Evolutionary conservation across 2,329 filamentous ascomycete species (phyloP), one percentile per base, ranked within the genome.

Genomic region (Cytospora schulzeri): DNA sequence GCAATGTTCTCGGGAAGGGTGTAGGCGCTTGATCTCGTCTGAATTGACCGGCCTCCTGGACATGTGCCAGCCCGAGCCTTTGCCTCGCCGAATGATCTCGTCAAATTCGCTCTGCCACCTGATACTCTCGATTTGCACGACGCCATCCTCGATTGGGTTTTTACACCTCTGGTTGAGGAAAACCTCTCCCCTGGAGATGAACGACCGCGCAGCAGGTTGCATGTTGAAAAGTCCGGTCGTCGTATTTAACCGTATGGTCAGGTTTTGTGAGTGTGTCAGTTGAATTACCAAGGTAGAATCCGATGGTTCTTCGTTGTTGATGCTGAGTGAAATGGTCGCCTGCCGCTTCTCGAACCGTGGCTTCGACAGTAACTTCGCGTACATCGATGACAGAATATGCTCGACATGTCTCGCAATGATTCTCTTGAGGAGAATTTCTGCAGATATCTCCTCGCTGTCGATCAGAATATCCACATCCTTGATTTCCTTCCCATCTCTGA

Each of bases 401-500:
- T 86, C 87, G 31, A 89, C 85, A 73, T 98, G 94, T 66, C 84
- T 83, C 38, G 90, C 89, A 70, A 96, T 89, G 22, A 93, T 87
- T 38, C 84, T 83, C 70, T 89, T 89, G 52, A 99, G 77, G 3
- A 97, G 84, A 6, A 79, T 74, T 73, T 97, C 92, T 57, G 91
- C 83, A 3, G 91, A 95, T 26, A 98, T 81, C 15, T 83, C 79
- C 51, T 85, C 79, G 54, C 84, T 79, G 72, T 96, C 85, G 38
- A 97, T 81, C 2, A 82, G 74, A 31, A 97, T 82, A n/a, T 86
- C 78, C n/a, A 81, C 78, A 63, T 90, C 85, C 67, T 85, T 83
- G 50, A 93, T 86, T 73, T 94, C 91, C 70, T 90, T 88, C 68
- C 88, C 89, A 72, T 94, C 89, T 64, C 91, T 88, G 75, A 96